Conservation (phyloP, 1,284 basidiomycete species). For the Fomitopsis pinicola region DNA sequence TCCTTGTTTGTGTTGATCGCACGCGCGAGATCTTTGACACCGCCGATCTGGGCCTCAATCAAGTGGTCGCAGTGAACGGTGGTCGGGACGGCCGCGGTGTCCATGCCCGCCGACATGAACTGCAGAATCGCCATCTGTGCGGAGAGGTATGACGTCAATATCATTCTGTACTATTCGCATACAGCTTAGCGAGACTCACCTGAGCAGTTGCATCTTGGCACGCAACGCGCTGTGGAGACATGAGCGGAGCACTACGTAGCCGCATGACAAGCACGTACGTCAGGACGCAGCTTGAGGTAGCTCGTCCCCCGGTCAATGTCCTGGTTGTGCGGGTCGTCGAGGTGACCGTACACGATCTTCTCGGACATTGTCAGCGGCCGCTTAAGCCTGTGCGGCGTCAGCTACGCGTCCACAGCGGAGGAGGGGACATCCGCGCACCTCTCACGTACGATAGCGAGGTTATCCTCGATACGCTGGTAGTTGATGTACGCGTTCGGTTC, state of each 20-base stretch:
- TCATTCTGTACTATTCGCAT: neutral
- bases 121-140: conserved; percentile 96
- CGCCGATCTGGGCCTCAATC: conserved; percentile 96
- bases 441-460: conserved; percentile 80
- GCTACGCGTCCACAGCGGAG: neutral
- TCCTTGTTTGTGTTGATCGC: conserved; percentile 97
- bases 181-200: conserved; percentile 27
- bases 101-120: conserved; percentile 99
- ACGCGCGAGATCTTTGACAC: conserved; percentile 89
- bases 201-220: conserved; percentile 99
- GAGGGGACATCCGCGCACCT: conserved; percentile 46
- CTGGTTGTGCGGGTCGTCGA: conserved; percentile 90
- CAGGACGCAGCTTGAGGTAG: conserved; percentile 94
- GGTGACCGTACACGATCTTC: conserved; percentile 98
- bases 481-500: conserved; percentile 91
- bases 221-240: conserved; percentile 79
- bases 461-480: conserved; percentile 97
- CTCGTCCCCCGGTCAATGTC: conserved; percentile 86
- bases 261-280: conserved; percentile 53
- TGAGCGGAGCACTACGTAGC: conserved; percentile 5
- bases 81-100: conserved; percentile 95
- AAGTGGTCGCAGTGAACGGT: conserved; percentile 99
- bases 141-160: conserved; percentile 31
- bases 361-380: conserved; percentile 95
- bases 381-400: conserved; percentile 58